Evolutionary conservation across 805 yeast species (phyloP).

Genomic region (Maudiozyma bulderi): DNA sequence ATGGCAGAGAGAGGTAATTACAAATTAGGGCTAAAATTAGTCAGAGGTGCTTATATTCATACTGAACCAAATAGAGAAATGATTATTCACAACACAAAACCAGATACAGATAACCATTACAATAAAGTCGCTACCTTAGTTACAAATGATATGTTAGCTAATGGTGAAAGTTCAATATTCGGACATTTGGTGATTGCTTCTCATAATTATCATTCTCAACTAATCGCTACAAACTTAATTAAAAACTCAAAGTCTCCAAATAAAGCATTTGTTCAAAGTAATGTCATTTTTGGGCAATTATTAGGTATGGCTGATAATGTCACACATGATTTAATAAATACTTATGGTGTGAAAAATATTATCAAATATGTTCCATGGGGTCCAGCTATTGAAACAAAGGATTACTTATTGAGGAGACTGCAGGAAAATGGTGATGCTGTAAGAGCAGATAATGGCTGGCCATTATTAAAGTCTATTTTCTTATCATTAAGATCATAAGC

Average conservation of each 20-base stretch:
- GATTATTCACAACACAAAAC: constrained; percentile 67
- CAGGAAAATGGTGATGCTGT: constrained; percentile 97
- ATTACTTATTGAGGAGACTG: constrained; percentile 75
- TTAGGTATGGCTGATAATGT: constrained; percentile 93
- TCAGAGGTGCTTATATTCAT: constrained; percentile 92
- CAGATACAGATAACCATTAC: constrained; percentile 70
- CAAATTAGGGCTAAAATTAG: constrained; percentile 78
- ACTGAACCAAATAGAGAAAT: constrained; percentile 62
- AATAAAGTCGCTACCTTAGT: constrained; percentile 58
- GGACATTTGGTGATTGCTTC: constrained; percentile 87
- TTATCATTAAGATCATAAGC: constrained; percentile 20
- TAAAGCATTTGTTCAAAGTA: constrained; percentile 44
- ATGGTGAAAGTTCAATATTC: constrained; percentile 39
- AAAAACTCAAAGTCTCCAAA: constrained; percentile 14
- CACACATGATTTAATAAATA: constrained; percentile 60
- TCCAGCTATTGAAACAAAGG: constrained; percentile 88
- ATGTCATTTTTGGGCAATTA: constrained; percentile 80
- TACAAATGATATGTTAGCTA: constrained; percentile 45
- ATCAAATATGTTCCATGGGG: constrained; percentile 98
- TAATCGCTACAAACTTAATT: constrained; percentile 54
- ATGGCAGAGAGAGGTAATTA: constrained; percentile 55
- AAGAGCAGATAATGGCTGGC: constrained; percentile 73
- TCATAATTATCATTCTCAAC: constrained; percentile 74
- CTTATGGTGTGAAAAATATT: constrained; percentile 59
- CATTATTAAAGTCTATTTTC: constrained; percentile 49